Percentiles rank a stretch among this genome's conserved stretches.
These are phyloP conservation scores for Eucalyptus grandis DNA, from an alignment of 345 rosid species.

Conservation along the genomic window DNA sequence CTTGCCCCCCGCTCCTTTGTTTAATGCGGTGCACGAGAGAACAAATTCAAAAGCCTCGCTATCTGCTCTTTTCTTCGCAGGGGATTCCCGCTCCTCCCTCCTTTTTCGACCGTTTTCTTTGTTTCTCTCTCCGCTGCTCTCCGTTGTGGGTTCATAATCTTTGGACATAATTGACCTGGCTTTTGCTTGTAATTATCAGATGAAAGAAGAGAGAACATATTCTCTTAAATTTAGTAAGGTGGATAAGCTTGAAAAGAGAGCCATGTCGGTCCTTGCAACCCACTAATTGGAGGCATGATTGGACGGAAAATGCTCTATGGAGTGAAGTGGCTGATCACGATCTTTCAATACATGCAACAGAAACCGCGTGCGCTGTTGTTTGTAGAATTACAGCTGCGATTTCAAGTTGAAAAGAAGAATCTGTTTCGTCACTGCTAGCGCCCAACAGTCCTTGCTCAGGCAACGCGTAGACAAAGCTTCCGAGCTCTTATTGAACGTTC, in stretches of 20 bases:
- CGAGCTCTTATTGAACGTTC: not conserved
- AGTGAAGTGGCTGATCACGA: not conserved
- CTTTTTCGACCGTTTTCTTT: not conserved
- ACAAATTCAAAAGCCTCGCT: not conserved
- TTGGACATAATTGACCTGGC: not conserved
- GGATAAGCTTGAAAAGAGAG: not conserved
- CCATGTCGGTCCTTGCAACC: not conserved
- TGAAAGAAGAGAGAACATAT: not conserved
- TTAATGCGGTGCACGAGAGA: not conserved
- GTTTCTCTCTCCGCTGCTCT: not conserved
- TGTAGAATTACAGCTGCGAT: not conserved
- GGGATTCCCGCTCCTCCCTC: not conserved
- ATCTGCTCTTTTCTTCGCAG: not conserved
- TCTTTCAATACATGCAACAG: not conserved
- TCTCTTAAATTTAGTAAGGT: not conserved
- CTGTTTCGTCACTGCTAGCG: not conserved
- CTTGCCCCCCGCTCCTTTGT: not conserved
- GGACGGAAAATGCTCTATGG: not conserved
- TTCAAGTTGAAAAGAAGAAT: not conserved
- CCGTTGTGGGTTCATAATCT: not conserved
- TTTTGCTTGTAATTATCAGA: not conserved
- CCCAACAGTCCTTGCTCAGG: not conserved
- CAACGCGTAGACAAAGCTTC: not conserved
- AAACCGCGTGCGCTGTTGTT: not conserved
- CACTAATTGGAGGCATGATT: not conserved